Evolutionary conservation across 1,139 yeast genomes (phyloP).

Genomic region (Candida tropicalis): DNA sequence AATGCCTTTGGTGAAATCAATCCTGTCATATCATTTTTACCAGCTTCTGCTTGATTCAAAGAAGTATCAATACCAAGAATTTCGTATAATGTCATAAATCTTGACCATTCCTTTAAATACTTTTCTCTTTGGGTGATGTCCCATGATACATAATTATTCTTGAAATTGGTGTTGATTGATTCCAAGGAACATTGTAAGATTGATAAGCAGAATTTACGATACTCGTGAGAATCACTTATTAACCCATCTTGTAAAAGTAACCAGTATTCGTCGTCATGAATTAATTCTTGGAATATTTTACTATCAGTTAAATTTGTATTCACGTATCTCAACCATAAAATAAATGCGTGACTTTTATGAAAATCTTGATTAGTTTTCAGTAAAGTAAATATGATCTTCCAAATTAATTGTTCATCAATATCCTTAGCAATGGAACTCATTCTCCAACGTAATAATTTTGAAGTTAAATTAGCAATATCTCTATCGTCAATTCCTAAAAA

Average conservation of each 20-base stretch:
- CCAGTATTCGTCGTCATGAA: conserved; percentile 59
- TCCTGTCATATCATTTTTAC: conserved; percentile 61
- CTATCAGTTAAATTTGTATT: conserved; percentile 22
- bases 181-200: conserved; percentile 65
- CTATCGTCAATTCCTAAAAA: conserved; percentile 37
- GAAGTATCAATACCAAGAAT: conserved; percentile 86
- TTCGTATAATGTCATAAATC: conserved; percentile 74
- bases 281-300: conserved; percentile 31
- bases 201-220: conserved; percentile 70
- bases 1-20: conserved; percentile 54
- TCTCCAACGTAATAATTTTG: conserved; percentile 54
- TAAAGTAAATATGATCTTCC: conserved; percentile 49
- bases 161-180: conserved; percentile 39
- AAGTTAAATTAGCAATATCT: conserved; percentile 32
- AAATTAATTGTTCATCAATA: conserved; percentile 32
- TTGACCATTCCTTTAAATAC: conserved; percentile 63
- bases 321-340: conserved; percentile 60
- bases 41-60: conserved; percentile 83
- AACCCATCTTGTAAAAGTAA: conserved; percentile 56
- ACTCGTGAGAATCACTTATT: conserved; percentile 62
- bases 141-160: conserved; percentile 53
- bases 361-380: conserved; percentile 28
- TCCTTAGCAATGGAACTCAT: conserved; percentile 28
- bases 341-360: conserved; percentile 47
- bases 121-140: conserved; percentile 25